Evolutionary conservation across 2,329 filamentous ascomycete genomes (phyloP).

Genomic region (Incumbomyces lentus): DNA sequence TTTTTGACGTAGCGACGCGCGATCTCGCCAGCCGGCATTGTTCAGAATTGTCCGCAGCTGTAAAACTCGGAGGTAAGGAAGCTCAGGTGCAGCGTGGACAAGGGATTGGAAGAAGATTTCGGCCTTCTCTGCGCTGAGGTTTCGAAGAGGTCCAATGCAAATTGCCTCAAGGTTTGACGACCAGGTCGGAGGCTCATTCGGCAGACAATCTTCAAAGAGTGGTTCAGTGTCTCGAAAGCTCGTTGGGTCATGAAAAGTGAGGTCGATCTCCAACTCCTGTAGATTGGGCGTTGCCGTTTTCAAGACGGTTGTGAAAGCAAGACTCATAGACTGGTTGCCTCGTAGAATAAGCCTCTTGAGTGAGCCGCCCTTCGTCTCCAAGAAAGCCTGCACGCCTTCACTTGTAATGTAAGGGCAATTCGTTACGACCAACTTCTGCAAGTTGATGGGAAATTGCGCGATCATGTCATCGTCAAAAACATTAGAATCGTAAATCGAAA

Average conservation of each 20-base stretch:
- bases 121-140: constrained; percentile 60
- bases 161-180: constrained; percentile 60
- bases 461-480: constrained; percentile 59
- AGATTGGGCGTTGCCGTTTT: constrained; percentile 59
- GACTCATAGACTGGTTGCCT: constrained; percentile 68
- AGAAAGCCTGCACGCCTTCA: constrained; percentile 53
- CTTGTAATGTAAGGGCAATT: constrained; percentile 71
- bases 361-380: constrained; percentile 56
- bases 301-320: constrained; percentile 62
- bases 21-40: constrained; percentile 65
- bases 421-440: constrained; percentile 60
- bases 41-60: constrained; percentile 69
- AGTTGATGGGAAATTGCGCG: constrained; percentile 53
- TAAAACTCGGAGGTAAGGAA: constrained; percentile 60
- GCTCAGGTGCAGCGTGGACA: constrained; percentile 54
- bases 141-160: constrained; percentile 66
- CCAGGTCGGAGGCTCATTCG: constrained; percentile 55
- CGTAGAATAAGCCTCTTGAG: constrained; percentile 59
- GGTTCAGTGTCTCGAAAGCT: constrained; percentile 63
- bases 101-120: constrained; percentile 71
- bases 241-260: constrained; percentile 66
- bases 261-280: constrained; percentile 61
- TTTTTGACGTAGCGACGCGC: constrained; percentile 65
- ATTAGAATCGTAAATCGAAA: constrained; percentile 67
- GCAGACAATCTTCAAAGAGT: constrained; percentile 52